Evolutionary conservation across 108 stramenopile species (phyloP).

Genomic region (Discostella stelligeroides): DNA sequence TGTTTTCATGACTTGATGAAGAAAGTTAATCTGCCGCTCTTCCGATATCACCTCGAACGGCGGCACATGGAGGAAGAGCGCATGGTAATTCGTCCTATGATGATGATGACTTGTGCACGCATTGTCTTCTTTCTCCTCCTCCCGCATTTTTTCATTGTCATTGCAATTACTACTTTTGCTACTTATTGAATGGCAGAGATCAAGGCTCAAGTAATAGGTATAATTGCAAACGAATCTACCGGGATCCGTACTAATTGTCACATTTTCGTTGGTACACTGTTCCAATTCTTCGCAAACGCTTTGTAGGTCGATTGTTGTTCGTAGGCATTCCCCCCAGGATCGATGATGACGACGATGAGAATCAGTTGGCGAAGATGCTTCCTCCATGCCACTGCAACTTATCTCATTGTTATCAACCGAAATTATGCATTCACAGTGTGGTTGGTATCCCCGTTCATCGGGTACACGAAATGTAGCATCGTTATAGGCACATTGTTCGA

Average conservation of each 20-base stretch:
- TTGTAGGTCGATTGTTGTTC: conserved; percentile 50
- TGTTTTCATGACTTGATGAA: conserved; percentile 48
- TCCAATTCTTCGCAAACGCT: conserved; percentile 35
- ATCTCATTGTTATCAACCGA: neutral
- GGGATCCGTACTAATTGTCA: conserved; percentile 65
- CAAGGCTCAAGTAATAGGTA: conserved; percentile 73
- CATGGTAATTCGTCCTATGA: no score
- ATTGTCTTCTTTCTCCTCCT: neutral
- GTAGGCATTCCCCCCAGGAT: conserved; percentile 38
- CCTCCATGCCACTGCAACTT: neutral
- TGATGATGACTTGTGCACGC: no score
- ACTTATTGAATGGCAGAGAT: conserved; percentile 42
- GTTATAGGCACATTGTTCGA: conserved; percentile 93
- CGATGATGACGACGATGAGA: neutral
- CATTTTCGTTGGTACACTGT: conserved; percentile 9
- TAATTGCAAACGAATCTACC: conserved; percentile 90
- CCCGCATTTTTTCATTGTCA: neutral
- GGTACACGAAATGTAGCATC: conserved; percentile 92
- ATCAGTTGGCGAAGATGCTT: neutral
- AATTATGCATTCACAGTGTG: conserved; percentile 55
- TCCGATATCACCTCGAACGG: conserved; percentile 51
- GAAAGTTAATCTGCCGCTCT: conserved; percentile 54
- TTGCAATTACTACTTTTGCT: neutral
- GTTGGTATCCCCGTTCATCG: conserved; percentile 82
- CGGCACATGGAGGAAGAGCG: conserved; percentile 83